Evolutionary conservation across 2,329 filamentous ascomycete genomes (phyloP), one percentile per base, ranked within the genome.

Genomic region (Venturia carpophila): DNA sequence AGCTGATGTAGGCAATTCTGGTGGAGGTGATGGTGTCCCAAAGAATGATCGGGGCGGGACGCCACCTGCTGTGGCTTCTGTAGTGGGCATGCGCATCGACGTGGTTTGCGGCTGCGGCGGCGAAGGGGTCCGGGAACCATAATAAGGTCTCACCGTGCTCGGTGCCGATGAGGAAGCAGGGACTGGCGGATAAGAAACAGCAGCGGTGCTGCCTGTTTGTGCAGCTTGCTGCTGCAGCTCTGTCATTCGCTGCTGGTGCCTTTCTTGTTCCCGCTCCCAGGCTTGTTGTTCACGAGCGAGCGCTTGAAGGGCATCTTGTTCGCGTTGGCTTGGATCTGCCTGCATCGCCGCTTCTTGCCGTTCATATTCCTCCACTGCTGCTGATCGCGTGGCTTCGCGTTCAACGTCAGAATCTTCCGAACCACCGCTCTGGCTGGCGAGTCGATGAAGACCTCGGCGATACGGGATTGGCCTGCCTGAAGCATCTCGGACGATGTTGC

Each of bases 401-500:
- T 67, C 66, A 24, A 55, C 62, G 47, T 67, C 66, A 39, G 60
- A 61, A 34, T 64, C 47, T 41, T 64, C 55, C 9, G 52, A 58
- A 1, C n/a, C 52, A 37, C 24, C 52, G 30, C 52, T 58, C 13
- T 63, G 41, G 37, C 61, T 56, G n/a, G 24, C 52, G 49, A 45
- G 30, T 27, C 49, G 21, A 24, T 47, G 39, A 13, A 80, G 76
- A 70, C 75, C 73, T 64, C 77, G 80, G 66, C 82, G 76, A 66
- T 79, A 81, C 17, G 82, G 73, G 74, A 89, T 83, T 64, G 81
- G 84, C 63, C 82, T 82, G 64, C 87, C 87, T 64, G 83, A 80
- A 42, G 79, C 78, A 74, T 89, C 87, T 64, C 80, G 81, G 65
- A 84, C 79, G 69, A 86, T 85, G 69, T 84, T 81, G 67, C 85